Evolutionary conservation across 345 rosid species (phyloP).

Genomic region (Hypericum perforatum): DNA sequence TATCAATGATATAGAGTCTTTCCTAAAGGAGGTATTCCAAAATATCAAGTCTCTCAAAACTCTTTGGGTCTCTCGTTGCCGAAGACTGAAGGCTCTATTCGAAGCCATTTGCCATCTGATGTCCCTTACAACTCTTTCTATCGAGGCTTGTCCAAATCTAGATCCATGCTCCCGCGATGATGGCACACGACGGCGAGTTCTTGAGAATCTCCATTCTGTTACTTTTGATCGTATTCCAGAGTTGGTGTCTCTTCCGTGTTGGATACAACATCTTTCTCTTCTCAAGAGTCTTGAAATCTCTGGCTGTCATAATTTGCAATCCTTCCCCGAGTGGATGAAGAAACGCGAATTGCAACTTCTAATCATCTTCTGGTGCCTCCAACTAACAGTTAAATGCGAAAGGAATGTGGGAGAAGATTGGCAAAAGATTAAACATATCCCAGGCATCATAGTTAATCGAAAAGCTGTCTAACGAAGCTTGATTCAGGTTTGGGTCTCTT

Average conservation of each 20-base stretch:
- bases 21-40: no score
- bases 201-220: background rate
- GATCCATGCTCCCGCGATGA: background rate
- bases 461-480: no score
- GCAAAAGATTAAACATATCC: slow-evolving; percentile 11
- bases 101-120: background rate
- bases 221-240: background rate
- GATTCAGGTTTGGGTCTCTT: no score
- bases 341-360: background rate
- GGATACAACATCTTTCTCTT: slow-evolving; percentile 6
- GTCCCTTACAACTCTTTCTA: background rate
- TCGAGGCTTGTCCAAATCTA: background rate
- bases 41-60: background rate
- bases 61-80: background rate
- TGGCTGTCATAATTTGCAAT: no score
- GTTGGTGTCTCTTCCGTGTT: slow-evolving; percentile 7
- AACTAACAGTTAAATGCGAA: background rate
- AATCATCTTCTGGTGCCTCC: background rate
- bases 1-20: no score
- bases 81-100: background rate
- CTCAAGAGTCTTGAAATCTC: no score
- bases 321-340: no score
- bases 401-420: background rate
- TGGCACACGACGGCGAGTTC: slow-evolving; percentile 4
- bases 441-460: background rate